Evolutionary conservation across 202 grass and related monocot species (phyloP).

Genomic region (Carex sylvatica): DNA sequence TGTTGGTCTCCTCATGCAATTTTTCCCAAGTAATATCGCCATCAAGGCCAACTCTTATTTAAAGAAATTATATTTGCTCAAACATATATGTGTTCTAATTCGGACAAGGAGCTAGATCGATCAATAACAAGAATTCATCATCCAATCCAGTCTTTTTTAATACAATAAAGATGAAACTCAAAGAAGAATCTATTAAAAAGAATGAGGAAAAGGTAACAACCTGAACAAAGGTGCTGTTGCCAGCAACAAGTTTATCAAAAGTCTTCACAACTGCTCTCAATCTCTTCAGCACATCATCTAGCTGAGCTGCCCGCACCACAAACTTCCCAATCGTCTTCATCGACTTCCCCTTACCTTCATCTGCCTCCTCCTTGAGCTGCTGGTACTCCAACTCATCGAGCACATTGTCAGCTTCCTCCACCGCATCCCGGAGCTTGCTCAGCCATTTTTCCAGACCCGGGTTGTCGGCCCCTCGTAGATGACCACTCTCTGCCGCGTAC

Average conservation of each 20-base stretch:
- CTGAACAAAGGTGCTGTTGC: not conserved
- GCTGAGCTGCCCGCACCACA: not conserved
- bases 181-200: not conserved
- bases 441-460: not conserved
- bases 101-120: not conserved
- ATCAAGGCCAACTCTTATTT: not conserved
- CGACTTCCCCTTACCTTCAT: not conserved
- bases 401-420: not conserved
- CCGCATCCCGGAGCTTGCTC: not conserved
- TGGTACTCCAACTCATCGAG: conserved; percentile 2
- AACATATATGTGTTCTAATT: not conserved
- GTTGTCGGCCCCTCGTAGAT: not conserved
- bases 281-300: not conserved
- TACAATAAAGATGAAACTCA: not conserved
- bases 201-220: not conserved
- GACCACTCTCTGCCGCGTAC: not conserved
- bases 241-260: not conserved
- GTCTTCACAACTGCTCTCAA: not conserved
- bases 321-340: not conserved
- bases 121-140: not conserved
- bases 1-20: not conserved
- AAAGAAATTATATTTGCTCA: not conserved
- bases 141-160: not conserved
- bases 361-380: no score
- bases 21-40: not conserved